Percentiles rank a stretch among this genome's conserved stretches.
phyloP scores from a whole-genome alignment of 495 filamentous ascomycete genomes.

The Neurospora tetrasperma region DNA sequence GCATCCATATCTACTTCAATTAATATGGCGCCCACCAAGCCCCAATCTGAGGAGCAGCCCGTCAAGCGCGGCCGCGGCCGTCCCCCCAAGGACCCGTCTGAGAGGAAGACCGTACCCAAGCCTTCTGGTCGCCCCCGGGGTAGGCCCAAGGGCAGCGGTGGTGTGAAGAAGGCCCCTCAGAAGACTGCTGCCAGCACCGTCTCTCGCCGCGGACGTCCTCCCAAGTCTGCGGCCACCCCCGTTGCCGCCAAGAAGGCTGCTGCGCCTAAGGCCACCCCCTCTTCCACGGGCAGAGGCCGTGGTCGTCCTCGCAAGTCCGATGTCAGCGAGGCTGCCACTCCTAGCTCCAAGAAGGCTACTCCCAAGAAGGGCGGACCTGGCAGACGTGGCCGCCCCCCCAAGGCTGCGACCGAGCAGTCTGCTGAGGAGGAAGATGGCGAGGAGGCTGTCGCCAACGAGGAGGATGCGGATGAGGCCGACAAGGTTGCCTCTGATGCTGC shows the following conservation, averaged over 20 bases:
- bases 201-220: slow-evolving; percentile 28
- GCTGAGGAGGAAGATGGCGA: slow-evolving; percentile 13
- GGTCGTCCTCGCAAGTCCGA: background rate
- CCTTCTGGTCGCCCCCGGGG: slow-evolving; percentile 36
- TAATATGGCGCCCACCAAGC: slow-evolving; percentile 14
- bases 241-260: slow-evolving; percentile 4
- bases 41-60: slow-evolving; percentile 10
- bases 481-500: background rate
- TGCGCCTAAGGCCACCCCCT: background rate
- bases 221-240: slow-evolving; percentile 14
- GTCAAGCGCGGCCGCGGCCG: slow-evolving; percentile 38
- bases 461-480: slow-evolving; percentile 14
- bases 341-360: background rate
- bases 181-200: slow-evolving; percentile 6
- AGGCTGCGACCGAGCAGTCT: slow-evolving; percentile 8
- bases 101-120: slow-evolving; percentile 23
- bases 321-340: background rate
- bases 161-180: slow-evolving; percentile 25
- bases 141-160: slow-evolving; percentile 31
- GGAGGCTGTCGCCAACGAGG: slow-evolving; percentile 2
- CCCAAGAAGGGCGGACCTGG: slow-evolving; percentile 15
- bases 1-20: background rate
- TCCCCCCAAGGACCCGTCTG: slow-evolving; percentile 28
- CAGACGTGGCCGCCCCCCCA: slow-evolving; percentile 10
- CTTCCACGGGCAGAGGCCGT: background rate